These are phyloP conservation scores for Gaeumannomyces sp. DNA, from an alignment of 2,329 filamentous ascomycete species.

Conservation along the genomic window DNA sequence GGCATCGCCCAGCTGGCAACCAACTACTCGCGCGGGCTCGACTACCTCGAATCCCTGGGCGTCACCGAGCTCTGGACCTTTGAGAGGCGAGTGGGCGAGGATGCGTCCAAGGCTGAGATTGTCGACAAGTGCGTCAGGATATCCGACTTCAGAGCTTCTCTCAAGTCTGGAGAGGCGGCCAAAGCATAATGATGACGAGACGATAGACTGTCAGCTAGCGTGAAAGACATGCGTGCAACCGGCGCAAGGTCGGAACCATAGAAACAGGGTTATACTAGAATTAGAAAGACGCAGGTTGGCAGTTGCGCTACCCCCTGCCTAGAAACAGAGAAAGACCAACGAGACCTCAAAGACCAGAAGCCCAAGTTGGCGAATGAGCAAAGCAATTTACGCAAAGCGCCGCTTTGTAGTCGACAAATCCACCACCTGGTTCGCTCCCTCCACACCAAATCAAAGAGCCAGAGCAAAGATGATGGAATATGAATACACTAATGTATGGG, in stretches of 20 bases:
- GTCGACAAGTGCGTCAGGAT: slow-evolving; percentile 30
- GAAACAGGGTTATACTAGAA: background rate
- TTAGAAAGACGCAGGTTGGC: background rate
- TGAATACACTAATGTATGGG: background rate
- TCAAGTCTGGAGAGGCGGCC: slow-evolving; percentile 2
- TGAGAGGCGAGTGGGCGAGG: slow-evolving; percentile 28
- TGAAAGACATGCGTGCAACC: too few relatives aligned
- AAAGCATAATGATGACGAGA: background rate
- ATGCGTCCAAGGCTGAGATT: slow-evolving; percentile 26
- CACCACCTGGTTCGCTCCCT: too few relatives aligned
- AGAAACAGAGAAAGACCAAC: too few relatives aligned
- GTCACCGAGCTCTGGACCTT: slow-evolving; percentile 58
- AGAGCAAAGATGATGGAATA: background rate
- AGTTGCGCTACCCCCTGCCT: too few relatives aligned
- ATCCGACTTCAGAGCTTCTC: slow-evolving; percentile 12
- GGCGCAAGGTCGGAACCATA: too few relatives aligned
- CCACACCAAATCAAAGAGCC: too few relatives aligned
- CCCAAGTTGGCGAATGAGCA: too few relatives aligned
- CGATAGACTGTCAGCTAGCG: too few relatives aligned
- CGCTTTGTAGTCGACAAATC: too few relatives aligned
- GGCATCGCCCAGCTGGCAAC: slow-evolving; percentile 80
- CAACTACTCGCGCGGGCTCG: slow-evolving; percentile 67
- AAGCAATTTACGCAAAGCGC: background rate
- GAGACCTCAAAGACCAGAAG: too few relatives aligned
- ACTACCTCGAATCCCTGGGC: slow-evolving; percentile 62